Evolutionary conservation across 768 basidiomycete species (phyloP).

Genomic region (Boletus vinaceobasis): DNA sequence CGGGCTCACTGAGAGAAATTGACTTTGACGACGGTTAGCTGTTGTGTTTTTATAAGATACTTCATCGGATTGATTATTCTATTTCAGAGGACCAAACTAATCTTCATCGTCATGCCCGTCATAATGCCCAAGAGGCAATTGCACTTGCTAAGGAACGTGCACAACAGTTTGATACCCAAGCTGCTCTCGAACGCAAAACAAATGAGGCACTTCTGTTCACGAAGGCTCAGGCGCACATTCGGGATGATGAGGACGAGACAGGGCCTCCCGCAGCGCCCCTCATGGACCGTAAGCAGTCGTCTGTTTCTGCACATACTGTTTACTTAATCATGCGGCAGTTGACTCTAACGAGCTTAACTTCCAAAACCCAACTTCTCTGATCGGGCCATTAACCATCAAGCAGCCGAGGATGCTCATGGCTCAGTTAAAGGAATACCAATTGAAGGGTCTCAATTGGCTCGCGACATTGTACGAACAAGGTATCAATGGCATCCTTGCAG

Average conservation of each 20-base stretch:
- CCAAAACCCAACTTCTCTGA: conserved; percentile 94
- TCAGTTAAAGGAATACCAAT: conserved; percentile 95
- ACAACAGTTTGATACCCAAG: conserved; percentile 78
- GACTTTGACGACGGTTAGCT: conserved; percentile 86
- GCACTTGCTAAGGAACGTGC: conserved; percentile 75
- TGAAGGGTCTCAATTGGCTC: conserved; percentile 97
- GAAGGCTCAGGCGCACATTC: conserved; percentile 47
- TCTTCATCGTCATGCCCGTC: conserved; percentile 76
- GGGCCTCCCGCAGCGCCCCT: conserved; percentile 43
- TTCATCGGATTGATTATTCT: conserved; percentile 1
- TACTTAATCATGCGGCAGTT: conserved; percentile 43
- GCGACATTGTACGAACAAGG: conserved; percentile 98
- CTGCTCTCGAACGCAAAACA: conserved; percentile 76
- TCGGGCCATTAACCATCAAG: conserved; percentile 76
- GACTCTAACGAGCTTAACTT: conserved; percentile 98
- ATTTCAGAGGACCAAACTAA: conserved; percentile 80
- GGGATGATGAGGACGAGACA: conserved; percentile 40
- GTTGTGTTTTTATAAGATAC: not conserved
- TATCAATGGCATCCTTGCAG: conserved; percentile 98
- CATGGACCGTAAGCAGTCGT: conserved; percentile 61
- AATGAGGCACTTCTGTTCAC: conserved; percentile 72
- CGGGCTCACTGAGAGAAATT: conserved; percentile 59
- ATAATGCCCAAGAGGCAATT: conserved; percentile 89
- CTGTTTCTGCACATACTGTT: not conserved
- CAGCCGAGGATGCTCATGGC: conserved; percentile 97